Base-by-base conservation (phyloP, 352 stramenopile species). In the Phytophthora cactorum region DNA sequence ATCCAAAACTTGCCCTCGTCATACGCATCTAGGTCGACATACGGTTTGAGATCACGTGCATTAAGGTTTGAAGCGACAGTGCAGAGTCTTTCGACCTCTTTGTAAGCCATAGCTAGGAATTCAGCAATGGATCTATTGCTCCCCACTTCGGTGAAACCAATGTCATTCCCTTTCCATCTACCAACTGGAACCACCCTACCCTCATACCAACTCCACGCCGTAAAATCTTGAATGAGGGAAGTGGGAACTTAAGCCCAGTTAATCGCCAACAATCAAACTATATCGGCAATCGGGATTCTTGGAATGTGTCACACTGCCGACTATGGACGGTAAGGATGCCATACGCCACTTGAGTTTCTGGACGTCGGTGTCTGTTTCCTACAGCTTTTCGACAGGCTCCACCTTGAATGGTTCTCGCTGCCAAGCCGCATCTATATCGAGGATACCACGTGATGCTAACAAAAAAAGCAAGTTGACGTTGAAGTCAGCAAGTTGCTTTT, bases 401-500 rank as follows among this genome's bases (percentile, higher is more conserved):
- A 22, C 22, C 22, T 22, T 22, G 22, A 22, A 22, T 22, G 22
- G 22, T 22, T 22, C 22, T 22, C 22, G 22, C 1, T 22, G 22
- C 22, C 22, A 22, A 22, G 22, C 22, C 22, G 22, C 22, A 22
- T 22, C 22, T 22, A 22, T 22, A 22, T 22, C 22, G 22, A 22
- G 22, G 22, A 22, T 22, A 22, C 0, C 22, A 0, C 22, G 22
- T 22, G 1, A 22, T 22, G 22, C 22, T 22, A 22, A 43, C 10
- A 43, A 10, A n/a, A 11, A 39, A 36, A 0, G 1, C 31, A 55
- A 56, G n/a, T n/a, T 59, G 44, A 57, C 15, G 32, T 57, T 68
- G 45, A 69, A 63, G 46, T 54, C 25, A 52, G 5, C 27, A 64
- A 31, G 57, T 51, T 57, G 46, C 27, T 7, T 3, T 56, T 27